These are phyloP conservation scores for Combretum micranthum DNA, from an alignment of 345 rosid species.

Conservation along the genomic window DNA sequence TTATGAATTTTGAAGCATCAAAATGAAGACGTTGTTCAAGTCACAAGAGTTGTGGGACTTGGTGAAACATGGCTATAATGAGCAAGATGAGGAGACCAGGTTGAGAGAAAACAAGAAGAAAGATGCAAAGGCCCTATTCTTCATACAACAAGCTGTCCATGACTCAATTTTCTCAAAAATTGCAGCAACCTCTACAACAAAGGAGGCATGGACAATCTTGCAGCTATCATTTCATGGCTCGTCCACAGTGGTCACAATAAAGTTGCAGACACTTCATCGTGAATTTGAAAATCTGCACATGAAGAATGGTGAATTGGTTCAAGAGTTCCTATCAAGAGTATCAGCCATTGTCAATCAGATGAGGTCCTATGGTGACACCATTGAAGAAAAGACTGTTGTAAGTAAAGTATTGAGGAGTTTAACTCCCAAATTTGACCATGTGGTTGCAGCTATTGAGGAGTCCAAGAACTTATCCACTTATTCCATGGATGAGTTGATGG, in stretches of 20 bases:
- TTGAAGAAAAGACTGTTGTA: too few species aligned
- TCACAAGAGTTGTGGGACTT: background rate
- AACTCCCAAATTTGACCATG: too few species aligned
- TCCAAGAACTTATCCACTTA: too few species aligned
- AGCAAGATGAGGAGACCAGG: background rate
- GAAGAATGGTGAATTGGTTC: too few species aligned
- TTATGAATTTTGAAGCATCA: too few species aligned
- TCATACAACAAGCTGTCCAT: conserved; percentile 2
- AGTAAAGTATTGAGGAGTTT: too few species aligned
- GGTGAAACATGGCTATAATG: background rate
- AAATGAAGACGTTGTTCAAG: background rate
- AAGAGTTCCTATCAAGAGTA: too few species aligned
- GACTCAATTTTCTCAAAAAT: conserved; percentile 2
- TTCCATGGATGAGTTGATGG: too few species aligned
- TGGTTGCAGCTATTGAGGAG: too few species aligned
- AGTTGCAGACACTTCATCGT: background rate
- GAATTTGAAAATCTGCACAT: background rate
- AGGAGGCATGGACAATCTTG: conserved; percentile 3
- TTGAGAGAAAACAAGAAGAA: background rate
- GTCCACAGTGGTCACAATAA: background rate
- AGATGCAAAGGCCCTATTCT: background rate
- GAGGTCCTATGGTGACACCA: too few species aligned
- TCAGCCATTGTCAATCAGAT: too few species aligned
- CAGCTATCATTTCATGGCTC: background rate
- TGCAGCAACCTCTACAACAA: background rate